These are phyloP conservation scores for Fraxinus xanthoxyloides DNA, from an alignment of 305 asterid genomes.

Conservation along the genomic window DNA sequence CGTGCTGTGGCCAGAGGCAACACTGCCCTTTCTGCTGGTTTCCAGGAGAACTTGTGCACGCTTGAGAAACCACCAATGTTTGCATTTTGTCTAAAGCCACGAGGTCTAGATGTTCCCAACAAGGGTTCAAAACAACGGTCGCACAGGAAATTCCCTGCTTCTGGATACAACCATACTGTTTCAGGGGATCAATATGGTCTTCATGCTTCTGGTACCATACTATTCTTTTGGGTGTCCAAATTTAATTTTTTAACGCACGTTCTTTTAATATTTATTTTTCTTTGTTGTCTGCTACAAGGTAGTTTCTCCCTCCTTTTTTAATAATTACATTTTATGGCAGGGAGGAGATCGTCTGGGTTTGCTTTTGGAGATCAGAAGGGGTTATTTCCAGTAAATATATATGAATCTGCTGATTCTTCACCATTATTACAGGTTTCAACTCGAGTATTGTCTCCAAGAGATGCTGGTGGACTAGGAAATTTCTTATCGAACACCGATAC, in stretches of 20 bases:
- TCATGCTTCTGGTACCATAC: constrained; percentile 46
- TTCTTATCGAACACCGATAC: constrained; percentile 46
- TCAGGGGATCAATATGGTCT: constrained; percentile 55
- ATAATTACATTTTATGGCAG: constrained; percentile 23
- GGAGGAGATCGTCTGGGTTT: constrained; percentile 67
- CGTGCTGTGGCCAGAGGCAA: constrained; percentile 48
- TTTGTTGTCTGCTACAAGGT: not conserved
- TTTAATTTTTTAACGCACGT: not conserved
- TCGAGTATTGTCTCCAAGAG: constrained; percentile 60
- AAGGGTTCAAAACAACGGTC: constrained; percentile 88
- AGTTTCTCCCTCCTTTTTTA: not conserved
- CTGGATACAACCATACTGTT: constrained; percentile 59
- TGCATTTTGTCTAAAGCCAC: constrained; percentile 90
- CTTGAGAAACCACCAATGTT: constrained; percentile 86
- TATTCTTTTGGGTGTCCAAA: constrained; percentile 10
- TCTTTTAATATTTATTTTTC: not conserved
- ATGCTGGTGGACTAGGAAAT: constrained; percentile 39
- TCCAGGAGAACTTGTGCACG: constrained; percentile 49
- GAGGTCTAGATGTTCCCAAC: constrained; percentile 84
- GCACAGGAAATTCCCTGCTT: constrained; percentile 67
- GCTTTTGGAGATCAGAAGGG: constrained; percentile 53
- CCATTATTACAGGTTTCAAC: constrained; percentile 57
- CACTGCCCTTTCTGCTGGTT: constrained; percentile 41
- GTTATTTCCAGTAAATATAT: constrained; percentile 36
- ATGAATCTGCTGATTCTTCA: constrained; percentile 67